Conservation (phyloP, 768 basidiomycete species). For the Baorangia bicolor region DNA sequence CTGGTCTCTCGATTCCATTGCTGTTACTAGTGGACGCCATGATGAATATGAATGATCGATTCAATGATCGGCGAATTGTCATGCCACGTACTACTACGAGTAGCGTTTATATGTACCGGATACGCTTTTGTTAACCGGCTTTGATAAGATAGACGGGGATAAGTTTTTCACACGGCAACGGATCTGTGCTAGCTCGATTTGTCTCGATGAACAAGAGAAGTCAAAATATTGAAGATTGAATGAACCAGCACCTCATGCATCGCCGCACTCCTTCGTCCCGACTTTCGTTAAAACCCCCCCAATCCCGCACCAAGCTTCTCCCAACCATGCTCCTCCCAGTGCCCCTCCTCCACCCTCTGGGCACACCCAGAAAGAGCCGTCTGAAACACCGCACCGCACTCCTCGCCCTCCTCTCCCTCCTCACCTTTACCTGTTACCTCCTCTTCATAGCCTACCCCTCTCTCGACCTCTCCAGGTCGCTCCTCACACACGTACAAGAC, state of each 20-base stretch:
- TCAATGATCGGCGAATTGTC: too few species aligned
- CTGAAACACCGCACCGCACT: constrained; percentile 52
- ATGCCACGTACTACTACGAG: too few species aligned
- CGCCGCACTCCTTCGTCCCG: constrained; percentile 27
- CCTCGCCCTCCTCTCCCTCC: constrained; percentile 51
- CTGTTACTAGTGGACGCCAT: too few species aligned
- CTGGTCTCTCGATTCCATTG: too few species aligned
- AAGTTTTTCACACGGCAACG: background rate
- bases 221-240: background rate
- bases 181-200: background rate
- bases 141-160: too few species aligned
- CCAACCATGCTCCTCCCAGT: constrained; percentile 33
- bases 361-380: constrained; percentile 34
- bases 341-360: constrained; percentile 24
- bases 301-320: rapidly evolving
- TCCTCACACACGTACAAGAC: constrained; percentile 26
- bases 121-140: too few species aligned
- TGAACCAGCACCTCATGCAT: constrained; percentile 17
- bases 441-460: constrained; percentile 49
- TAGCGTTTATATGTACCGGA: too few species aligned
- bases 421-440: constrained; percentile 53
- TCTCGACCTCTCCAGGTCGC: constrained; percentile 37
- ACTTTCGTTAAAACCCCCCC: constrained; percentile 19
- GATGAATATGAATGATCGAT: too few species aligned
- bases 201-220: background rate